These are phyloP conservation scores for Colletotrichum sp. DNA, from an alignment of 2,329 filamentous ascomycete species.

Conservation along the genomic window DNA sequence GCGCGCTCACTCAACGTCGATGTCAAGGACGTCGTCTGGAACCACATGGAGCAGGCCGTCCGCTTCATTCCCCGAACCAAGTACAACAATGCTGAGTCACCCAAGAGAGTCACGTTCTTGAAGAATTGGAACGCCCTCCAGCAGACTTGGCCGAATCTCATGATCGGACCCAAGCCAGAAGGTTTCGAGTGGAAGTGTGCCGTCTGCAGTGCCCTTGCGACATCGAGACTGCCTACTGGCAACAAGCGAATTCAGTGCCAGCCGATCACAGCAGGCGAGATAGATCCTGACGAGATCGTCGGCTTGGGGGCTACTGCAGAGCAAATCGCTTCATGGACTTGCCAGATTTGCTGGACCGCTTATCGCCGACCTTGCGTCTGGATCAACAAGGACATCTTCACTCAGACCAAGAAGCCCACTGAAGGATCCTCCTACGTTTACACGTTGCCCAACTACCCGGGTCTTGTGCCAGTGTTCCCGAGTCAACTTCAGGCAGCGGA, in stretches of 20 bases:
- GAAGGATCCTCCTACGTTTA: not conserved
- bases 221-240: not conserved
- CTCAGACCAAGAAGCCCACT: not conserved
- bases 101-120: not conserved
- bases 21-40: not conserved
- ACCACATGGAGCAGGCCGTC: not conserved
- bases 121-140: not conserved
- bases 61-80: not conserved
- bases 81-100: not conserved
- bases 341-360: not conserved
- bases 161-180: not conserved
- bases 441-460: not conserved
- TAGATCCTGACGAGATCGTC: not conserved
- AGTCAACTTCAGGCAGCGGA: not conserved
- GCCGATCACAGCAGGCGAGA: not conserved
- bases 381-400: not conserved
- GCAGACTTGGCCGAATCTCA: not conserved
- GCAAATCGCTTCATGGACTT: not conserved
- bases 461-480: not conserved
- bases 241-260: not conserved
- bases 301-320: not conserved
- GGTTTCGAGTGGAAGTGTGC: not conserved
- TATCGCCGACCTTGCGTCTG: not conserved
- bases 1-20: not conserved
- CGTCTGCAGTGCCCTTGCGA: not conserved